Evolutionary conservation across 768 basidiomycete species (phyloP).

Genomic region (Peribolospora baueri): DNA sequence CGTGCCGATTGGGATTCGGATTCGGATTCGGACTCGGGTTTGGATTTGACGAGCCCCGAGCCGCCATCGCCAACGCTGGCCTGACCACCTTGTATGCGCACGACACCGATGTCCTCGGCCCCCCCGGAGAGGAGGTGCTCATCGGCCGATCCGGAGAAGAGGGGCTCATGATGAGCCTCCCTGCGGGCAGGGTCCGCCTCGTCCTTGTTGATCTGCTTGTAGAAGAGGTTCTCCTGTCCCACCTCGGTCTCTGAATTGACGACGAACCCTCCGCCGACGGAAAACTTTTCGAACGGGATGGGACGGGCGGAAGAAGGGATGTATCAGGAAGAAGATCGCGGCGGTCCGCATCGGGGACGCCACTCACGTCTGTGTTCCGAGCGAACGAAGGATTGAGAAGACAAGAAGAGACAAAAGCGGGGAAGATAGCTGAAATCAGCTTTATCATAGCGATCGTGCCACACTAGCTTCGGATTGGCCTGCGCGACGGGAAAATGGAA

Average conservation of each 20-base stretch:
- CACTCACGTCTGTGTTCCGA: no score
- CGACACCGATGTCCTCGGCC: no score
- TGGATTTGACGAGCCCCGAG: no score
- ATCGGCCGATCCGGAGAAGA: not conserved
- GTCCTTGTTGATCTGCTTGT: conserved; percentile 68
- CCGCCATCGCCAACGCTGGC: no score
- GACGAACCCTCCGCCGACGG: conserved; percentile 81
- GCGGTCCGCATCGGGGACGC: no score
- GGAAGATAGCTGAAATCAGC: not conserved
- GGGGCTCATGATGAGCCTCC: conserved; percentile 13
- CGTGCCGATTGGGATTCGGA: no score
- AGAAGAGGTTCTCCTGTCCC: conserved; percentile 70
- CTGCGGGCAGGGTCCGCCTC: conserved; percentile 50
- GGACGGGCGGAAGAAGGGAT: conserved; percentile 4
- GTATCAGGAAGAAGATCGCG: not conserved
- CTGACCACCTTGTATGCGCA: no score
- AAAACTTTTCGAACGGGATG: conserved; percentile 8
- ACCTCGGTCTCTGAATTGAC: conserved; percentile 31
- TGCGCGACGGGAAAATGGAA: conserved; percentile 15
- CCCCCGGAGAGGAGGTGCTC: not conserved
- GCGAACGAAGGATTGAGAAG: no score
- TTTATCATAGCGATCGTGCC: not conserved
- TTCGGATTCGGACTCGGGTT: no score
- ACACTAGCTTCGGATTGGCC: conserved; percentile 18
- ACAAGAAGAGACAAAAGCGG: not conserved